Percentiles rank a stretch among this genome's conserved stretches.
These are phyloP conservation scores for Phalaenopsis aphrodite DNA, from an alignment of 106 monocot species.

Conservation along the genomic window DNA sequence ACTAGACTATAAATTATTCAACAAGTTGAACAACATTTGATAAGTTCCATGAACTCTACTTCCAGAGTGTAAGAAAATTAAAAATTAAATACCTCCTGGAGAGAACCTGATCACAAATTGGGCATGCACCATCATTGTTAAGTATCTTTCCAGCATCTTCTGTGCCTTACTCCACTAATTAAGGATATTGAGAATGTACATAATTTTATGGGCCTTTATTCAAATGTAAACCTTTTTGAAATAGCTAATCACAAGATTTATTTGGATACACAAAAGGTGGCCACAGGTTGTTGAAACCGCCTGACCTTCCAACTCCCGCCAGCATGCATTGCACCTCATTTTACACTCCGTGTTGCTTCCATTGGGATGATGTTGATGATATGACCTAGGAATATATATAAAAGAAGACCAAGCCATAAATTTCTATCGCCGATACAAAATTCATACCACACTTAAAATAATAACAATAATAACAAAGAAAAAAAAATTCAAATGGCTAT, in stretches of 20 bases:
- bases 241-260: conserved; percentile 7
- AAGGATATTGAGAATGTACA: conserved; percentile 14
- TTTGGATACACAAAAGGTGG: conserved; percentile 82
- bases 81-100: conserved; percentile 56
- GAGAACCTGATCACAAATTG: conserved; percentile 96
- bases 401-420: neutral
- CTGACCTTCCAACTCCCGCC: conserved; percentile 88
- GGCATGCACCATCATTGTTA: conserved; percentile 85
- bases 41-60: neutral
- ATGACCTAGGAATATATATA: neutral
- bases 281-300: conserved; percentile 92
- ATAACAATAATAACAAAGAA: neutral
- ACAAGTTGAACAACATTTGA: neutral
- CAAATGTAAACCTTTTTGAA: conserved; percentile 2
- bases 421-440: neutral
- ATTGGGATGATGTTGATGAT: neutral
- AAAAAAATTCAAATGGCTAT: neutral
- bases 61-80: neutral
- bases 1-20: neutral
- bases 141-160: conserved; percentile 95
- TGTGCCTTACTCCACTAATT: conserved; percentile 45
- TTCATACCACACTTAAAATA: neutral
- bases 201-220: conserved; percentile 1
- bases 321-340: conserved; percentile 99
- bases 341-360: conserved; percentile 13